Conservation (phyloP, 2,329 filamentous ascomycete genomes). For the Epichloe festucae region DNA sequence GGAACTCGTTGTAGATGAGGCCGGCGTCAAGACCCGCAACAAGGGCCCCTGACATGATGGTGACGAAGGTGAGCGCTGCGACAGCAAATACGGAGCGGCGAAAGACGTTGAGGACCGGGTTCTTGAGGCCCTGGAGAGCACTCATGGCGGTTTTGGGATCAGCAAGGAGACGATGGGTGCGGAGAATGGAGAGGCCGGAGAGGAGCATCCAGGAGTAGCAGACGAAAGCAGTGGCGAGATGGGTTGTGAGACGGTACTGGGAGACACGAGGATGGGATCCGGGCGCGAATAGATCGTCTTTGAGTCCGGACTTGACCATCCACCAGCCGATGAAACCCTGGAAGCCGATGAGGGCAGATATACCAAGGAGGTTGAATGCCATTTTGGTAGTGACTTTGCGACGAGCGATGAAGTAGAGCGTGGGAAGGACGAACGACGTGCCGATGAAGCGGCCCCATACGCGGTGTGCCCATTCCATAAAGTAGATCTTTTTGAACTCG, state of each 20-base stretch:
- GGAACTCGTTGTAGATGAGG: slow-evolving; percentile 98
- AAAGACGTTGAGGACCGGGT: slow-evolving; percentile 59
- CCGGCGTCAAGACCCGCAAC: slow-evolving; percentile 93
- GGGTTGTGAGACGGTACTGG: slow-evolving; percentile 83
- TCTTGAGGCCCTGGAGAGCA: slow-evolving; percentile 47
- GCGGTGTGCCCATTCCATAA: slow-evolving; percentile 96
- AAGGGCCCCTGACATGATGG: slow-evolving; percentile 84
- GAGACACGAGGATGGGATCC: slow-evolving; percentile 85
- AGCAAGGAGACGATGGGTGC: slow-evolving; percentile 57
- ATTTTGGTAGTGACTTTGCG: slow-evolving; percentile 67
- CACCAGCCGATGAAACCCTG: slow-evolving; percentile 97
- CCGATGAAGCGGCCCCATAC: slow-evolving; percentile 91
- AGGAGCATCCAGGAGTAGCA: slow-evolving; percentile 93
- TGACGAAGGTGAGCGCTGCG: slow-evolving; percentile 67
- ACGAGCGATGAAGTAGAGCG: slow-evolving; percentile 74
- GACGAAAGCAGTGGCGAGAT: slow-evolving; percentile 79
- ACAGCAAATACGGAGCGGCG: slow-evolving; percentile 60
- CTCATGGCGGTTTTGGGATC: slow-evolving; percentile 51
- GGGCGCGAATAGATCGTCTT: slow-evolving; percentile 87
- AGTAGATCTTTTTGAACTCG: slow-evolving; percentile 99
- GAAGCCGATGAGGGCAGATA: slow-evolving; percentile 81
- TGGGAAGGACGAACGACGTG: slow-evolving; percentile 76
- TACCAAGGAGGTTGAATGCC: slow-evolving; percentile 65
- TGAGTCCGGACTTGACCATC: slow-evolving; percentile 97
- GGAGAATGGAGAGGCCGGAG: slow-evolving; percentile 73